A percentile compares a stretch with the other conserved stretches of the same genome.
Conservation (phyloP, 805 yeast species). For the Metschnikowia dekortorum region DNA sequence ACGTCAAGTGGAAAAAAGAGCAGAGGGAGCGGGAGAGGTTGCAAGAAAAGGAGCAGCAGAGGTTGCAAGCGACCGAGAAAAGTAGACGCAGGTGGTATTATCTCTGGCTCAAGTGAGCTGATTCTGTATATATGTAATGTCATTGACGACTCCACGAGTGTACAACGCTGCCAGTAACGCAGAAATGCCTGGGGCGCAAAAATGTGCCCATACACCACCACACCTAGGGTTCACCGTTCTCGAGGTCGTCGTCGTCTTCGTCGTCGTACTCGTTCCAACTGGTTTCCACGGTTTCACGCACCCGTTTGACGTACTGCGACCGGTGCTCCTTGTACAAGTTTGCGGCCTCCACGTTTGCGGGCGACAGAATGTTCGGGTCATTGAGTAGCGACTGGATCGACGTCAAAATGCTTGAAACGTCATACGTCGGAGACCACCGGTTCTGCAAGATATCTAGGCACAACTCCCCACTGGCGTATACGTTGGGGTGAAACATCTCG, state of each 20-base stretch:
- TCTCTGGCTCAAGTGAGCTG: conserved; percentile 40
- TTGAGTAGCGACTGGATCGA: conserved; percentile 87
- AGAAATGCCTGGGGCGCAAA: neutral
- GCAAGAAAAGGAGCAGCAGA: conserved; percentile 14
- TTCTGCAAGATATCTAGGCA: conserved; percentile 95
- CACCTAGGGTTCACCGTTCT: neutral
- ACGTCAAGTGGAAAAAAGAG: conserved; percentile 24
- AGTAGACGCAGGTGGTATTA: conserved; percentile 44
- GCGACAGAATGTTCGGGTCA: conserved; percentile 94
- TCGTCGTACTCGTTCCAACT: conserved; percentile 84
- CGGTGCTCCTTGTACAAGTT: conserved; percentile 92
- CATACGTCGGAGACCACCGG: conserved; percentile 98
- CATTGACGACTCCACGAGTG: neutral
- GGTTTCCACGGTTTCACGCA: conserved; percentile 89
- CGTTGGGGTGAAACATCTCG: conserved; percentile 98
- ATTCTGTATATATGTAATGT: conserved; percentile 3
- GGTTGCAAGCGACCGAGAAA: conserved; percentile 14
- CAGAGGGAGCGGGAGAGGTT: conserved; percentile 5
- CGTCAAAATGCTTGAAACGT: conserved; percentile 91
- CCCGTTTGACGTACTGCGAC: conserved; percentile 85
- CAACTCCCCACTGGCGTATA: conserved; percentile 90
- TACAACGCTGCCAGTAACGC: neutral
- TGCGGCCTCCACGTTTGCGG: conserved; percentile 98
- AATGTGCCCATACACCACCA: neutral
- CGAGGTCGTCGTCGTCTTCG: conserved; percentile 42